These are phyloP conservation scores for Alternaria sp. DNA, from an alignment of 2,329 filamentous ascomycete species.

Conservation along the genomic window DNA sequence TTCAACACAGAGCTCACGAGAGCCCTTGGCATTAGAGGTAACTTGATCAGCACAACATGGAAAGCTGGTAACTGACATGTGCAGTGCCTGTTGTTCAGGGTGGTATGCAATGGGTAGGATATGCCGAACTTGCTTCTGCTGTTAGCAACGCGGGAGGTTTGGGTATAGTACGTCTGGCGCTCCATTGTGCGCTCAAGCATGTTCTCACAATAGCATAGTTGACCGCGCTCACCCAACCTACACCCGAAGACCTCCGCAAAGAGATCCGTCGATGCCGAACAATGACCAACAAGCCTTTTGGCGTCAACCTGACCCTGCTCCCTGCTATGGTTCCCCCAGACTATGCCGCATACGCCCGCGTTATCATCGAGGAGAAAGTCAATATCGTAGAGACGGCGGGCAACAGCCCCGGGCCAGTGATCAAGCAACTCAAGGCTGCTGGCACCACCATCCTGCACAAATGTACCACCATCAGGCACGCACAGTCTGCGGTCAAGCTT, in stretches of 20 bases:
- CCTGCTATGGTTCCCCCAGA: conserved; percentile 89
- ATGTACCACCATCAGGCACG: conserved; percentile 95
- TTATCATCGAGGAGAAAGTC: conserved; percentile 92
- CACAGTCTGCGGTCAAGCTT: conserved; percentile 87
- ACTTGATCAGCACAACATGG: conserved; percentile 7
- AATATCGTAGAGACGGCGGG: conserved; percentile 92
- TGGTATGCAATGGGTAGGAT: conserved; percentile 87
- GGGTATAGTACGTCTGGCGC: conserved; percentile 63
- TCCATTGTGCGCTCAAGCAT: not conserved
- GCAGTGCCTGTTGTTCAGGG: conserved; percentile 83
- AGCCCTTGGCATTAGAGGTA: conserved; percentile 65
- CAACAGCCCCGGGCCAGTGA: conserved; percentile 89
- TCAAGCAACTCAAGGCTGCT: conserved; percentile 83
- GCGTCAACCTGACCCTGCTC: conserved; percentile 92
- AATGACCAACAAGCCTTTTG: conserved; percentile 83
- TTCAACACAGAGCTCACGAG: conserved; percentile 71
- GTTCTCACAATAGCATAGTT: conserved; percentile 55
- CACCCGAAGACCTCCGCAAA: conserved; percentile 87
- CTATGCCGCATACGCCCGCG: conserved; percentile 89
- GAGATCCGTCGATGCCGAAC: conserved; percentile 88
- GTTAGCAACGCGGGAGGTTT: conserved; percentile 75
- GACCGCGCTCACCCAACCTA: conserved; percentile 90
- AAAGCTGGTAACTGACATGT: conserved; percentile 54
- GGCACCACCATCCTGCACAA: conserved; percentile 89
- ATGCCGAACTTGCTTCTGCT: conserved; percentile 78